Conservation (phyloP, 345 rosid genomes). For the Murraya koenigii region DNA sequence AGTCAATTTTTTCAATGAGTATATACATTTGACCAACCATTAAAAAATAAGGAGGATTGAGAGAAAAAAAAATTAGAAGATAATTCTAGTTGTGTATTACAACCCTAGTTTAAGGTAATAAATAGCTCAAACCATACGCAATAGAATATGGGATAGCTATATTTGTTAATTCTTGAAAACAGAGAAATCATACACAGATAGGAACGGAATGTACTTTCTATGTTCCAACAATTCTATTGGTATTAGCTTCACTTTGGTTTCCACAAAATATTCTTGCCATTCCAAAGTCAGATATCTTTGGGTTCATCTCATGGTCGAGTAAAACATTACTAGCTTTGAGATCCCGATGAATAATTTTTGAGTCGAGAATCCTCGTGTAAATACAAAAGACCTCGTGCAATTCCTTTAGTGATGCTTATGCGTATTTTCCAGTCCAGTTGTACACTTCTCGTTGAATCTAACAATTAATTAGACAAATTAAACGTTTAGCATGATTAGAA, state of each 20-base stretch:
- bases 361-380: slow-evolving; percentile 42
- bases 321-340: slow-evolving; percentile 23
- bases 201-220: neutral
- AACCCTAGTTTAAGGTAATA: too few species aligned
- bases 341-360: slow-evolving; percentile 32
- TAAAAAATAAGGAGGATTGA: too few species aligned
- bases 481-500: neutral
- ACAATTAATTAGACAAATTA: neutral
- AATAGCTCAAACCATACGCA: too few species aligned
- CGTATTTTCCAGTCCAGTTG: slow-evolving; percentile 23
- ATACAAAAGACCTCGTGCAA: slow-evolving; percentile 34
- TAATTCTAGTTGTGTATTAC: neutral
- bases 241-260: neutral
- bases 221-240: neutral
- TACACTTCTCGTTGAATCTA: neutral
- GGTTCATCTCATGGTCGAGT: neutral
- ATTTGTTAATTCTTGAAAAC: neutral
- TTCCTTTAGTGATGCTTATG: slow-evolving; percentile 26
- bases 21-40: too few species aligned
- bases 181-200: too few species aligned
- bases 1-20: too few species aligned
- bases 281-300: neutral
- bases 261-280: neutral
- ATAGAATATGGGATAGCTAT: too few species aligned
- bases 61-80: too few species aligned